Evolutionary conservation across 2,329 filamentous ascomycete genomes (phyloP).

Genomic region (Basipetospora sp.): DNA sequence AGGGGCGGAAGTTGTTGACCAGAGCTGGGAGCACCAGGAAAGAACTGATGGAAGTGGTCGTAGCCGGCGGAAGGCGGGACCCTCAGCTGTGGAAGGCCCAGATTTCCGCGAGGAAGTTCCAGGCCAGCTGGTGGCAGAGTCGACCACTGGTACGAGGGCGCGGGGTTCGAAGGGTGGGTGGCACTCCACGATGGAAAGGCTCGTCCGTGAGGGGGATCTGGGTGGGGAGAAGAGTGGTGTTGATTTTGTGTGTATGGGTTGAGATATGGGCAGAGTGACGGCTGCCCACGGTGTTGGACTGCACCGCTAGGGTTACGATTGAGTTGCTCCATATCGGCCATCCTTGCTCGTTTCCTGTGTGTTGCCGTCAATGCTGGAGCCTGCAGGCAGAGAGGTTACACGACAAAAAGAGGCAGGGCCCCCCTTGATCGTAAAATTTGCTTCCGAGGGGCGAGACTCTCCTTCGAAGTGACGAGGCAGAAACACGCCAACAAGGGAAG

Average conservation of each 20-base stretch:
- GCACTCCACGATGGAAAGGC: no score
- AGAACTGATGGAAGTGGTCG: constrained; percentile 1
- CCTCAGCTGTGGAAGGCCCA: constrained; percentile 1
- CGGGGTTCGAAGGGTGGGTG: not conserved
- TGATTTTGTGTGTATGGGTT: not conserved
- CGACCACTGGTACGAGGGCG: constrained; percentile 1
- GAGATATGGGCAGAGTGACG: constrained; percentile 1
- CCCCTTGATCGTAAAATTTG: no score
- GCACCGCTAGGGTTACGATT: constrained; percentile 1
- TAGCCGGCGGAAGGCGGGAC: not conserved
- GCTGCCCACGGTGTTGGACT: not conserved
- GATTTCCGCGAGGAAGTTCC: constrained; percentile 1
- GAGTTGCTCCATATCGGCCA: constrained; percentile 3
- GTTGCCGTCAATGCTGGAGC: not conserved
- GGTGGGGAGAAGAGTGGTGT: not conserved
- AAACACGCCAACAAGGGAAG: no score
- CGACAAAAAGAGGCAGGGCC: no score
- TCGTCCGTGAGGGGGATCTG: not conserved
- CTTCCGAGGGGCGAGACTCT: no score
- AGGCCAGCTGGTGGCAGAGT: not conserved
- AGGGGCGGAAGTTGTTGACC: not conserved
- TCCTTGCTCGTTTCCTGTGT: not conserved
- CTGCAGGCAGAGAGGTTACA: no score
- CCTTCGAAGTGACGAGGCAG: no score
- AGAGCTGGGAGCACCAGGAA: not conserved